Percentiles rank a stretch among this genome's conserved stretches.
These are phyloP conservation scores for Calonectria honghensis DNA, from an alignment of 2,329 filamentous ascomycete species.

Conservation along the genomic window DNA sequence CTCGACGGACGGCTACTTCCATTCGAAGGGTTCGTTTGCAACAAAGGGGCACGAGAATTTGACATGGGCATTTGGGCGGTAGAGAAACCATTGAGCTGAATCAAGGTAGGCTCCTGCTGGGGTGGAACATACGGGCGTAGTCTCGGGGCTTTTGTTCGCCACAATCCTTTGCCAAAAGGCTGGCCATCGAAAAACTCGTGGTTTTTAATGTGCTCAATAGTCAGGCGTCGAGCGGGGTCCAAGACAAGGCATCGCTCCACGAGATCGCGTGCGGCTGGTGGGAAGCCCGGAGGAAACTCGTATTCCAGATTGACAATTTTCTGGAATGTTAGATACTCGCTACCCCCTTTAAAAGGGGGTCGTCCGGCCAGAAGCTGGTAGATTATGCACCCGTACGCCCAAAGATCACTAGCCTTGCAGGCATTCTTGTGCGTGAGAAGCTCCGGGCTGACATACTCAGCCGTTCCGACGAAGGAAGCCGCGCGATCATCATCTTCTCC, in stretches of 20 bases:
- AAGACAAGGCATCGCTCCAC: constrained; percentile 93
- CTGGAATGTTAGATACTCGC: constrained; percentile 98
- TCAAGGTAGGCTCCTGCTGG: constrained; percentile 82
- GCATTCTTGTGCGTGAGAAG: constrained; percentile 97
- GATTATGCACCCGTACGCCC: constrained; percentile 98
- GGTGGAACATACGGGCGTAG: constrained; percentile 89
- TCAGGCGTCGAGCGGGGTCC: constrained; percentile 88
- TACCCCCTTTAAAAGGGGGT: constrained; percentile 95
- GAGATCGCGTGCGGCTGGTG: constrained; percentile 88
- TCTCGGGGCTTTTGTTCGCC: constrained; percentile 92
- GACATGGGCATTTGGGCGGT: constrained; percentile 55
- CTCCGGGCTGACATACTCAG: constrained; percentile 98
- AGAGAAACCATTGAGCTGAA: constrained; percentile 80
- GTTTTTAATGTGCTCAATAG: constrained; percentile 96
- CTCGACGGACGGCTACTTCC: constrained; percentile 79
- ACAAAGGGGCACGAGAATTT: constrained; percentile 59
- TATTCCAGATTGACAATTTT: constrained; percentile 98
- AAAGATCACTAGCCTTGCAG: constrained; percentile 97
- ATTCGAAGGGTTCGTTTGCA: constrained; percentile 63
- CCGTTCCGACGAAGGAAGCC: constrained; percentile 96
- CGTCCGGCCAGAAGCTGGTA: constrained; percentile 97
- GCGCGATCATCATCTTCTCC: constrained; percentile 81
- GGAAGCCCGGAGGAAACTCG: constrained; percentile 92
- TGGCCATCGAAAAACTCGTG: constrained; percentile 96
- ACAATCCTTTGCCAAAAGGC: constrained; percentile 87